Evolutionary conservation across 2,329 filamentous ascomycete genomes (phyloP).

Genomic region (Aureobasidium mangrovei): DNA sequence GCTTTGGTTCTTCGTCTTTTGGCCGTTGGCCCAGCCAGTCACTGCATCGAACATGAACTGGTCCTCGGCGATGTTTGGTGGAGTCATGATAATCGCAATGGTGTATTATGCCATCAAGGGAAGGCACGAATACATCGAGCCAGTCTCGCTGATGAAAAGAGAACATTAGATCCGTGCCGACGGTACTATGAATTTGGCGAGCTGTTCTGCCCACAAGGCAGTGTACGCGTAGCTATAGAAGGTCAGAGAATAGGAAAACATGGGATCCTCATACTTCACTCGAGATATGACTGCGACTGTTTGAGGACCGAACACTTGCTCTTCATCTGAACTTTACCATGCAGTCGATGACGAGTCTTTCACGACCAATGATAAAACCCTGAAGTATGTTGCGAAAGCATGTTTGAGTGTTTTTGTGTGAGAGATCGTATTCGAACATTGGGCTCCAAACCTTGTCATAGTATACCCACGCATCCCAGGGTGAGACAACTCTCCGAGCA

Average conservation of each 20-base stretch:
- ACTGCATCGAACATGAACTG: constrained; percentile 42
- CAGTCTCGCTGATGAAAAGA: not conserved
- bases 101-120: constrained; percentile 21
- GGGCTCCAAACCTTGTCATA: not conserved
- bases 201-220: too few relatives aligned
- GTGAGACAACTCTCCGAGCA: too few relatives aligned
- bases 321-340: too few relatives aligned
- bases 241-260: not conserved
- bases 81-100: constrained; percentile 9
- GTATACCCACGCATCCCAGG: too few relatives aligned
- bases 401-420: not conserved
- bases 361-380: too few relatives aligned
- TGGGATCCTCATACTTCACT: not conserved
- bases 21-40: constrained; percentile 34
- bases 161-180: not conserved
- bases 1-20: constrained; percentile 42
- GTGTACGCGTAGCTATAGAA: too few relatives aligned
- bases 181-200: too few relatives aligned
- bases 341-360: too few relatives aligned
- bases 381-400: not conserved
- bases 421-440: not conserved
- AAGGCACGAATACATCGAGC: constrained; percentile 21
- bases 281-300: too few relatives aligned
- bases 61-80: constrained; percentile 37
- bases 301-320: too few relatives aligned